These are phyloP conservation scores for Tylopilus cervinicoccineus DNA, from an alignment of 768 basidiomycete species.

Conservation along the genomic window DNA sequence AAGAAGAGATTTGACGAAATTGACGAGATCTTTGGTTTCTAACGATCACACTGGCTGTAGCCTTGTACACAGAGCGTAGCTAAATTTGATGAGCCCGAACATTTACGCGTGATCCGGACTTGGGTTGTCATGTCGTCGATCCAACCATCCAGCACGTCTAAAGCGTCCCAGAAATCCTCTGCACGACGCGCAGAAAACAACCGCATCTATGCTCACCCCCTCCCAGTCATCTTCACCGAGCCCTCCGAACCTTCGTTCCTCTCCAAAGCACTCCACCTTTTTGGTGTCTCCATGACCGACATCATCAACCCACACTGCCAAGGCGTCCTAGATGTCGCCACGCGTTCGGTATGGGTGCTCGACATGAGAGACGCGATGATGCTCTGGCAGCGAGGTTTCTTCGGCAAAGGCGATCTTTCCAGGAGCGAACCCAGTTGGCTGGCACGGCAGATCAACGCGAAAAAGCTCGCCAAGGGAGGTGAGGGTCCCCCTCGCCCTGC, in stretches of 20 bases:
- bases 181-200: constrained; percentile 61
- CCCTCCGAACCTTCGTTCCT: constrained; percentile 38
- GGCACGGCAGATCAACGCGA: constrained; percentile 67
- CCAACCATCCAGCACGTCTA: constrained; percentile 37
- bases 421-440: constrained; percentile 95
- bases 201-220: constrained; percentile 61
- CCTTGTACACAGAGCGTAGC: no score
- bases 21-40: constrained; percentile 27
- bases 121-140: constrained; percentile 46
- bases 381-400: constrained; percentile 91
- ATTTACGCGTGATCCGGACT: no score
- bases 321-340: constrained; percentile 72
- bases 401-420: constrained; percentile 94
- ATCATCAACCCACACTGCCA: constrained; percentile 70
- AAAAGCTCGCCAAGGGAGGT: constrained; percentile 56
- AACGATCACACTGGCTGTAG: neutral
- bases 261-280: constrained; percentile 45
- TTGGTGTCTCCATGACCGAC: constrained; percentile 56
- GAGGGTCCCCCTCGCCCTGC: constrained; percentile 6
- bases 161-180: constrained; percentile 44
- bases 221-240: constrained; percentile 55
- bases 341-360: constrained; percentile 86
- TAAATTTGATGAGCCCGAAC: no score
- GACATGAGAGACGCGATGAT: constrained; percentile 57
- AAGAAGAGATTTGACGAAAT: constrained; percentile 25